phyloP scores from a whole-genome alignment of 1,284 basidiomycete species.

The Coniophora puteana region DNA sequence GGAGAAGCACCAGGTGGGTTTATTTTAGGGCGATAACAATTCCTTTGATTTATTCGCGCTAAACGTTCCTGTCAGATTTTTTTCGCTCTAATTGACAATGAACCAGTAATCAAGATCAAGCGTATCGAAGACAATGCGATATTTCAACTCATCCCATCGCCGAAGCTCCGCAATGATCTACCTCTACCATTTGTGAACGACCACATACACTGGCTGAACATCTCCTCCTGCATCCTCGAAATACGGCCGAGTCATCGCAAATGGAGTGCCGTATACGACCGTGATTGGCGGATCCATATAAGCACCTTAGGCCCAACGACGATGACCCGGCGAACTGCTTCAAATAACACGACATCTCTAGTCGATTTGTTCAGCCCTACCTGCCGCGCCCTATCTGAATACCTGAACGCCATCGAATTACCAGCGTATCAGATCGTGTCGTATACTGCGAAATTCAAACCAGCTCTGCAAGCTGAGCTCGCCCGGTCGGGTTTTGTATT shows the following conservation, averaged over 20 bases:
- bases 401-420: too few species aligned
- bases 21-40: not conserved
- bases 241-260: slow-evolving; percentile 17
- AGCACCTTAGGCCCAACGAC: too few species aligned
- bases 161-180: slow-evolving; percentile 19
- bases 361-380: too few species aligned
- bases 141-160: slow-evolving; percentile 21
- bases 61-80: slow-evolving; percentile 14
- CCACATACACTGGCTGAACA: slow-evolving; percentile 24
- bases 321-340: too few species aligned
- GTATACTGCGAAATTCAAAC: too few species aligned
- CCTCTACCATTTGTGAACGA: slow-evolving; percentile 20
- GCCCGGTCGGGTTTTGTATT: slow-evolving; percentile 39
- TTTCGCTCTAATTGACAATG: slow-evolving; percentile 13
- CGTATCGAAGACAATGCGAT: not conserved
- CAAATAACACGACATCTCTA: too few species aligned
- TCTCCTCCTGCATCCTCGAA: slow-evolving; percentile 17
- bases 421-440: too few species aligned
- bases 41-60: not conserved
- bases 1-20: slow-evolving; percentile 10
- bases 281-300: too few species aligned
- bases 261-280: too few species aligned
- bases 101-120: slow-evolving; percentile 15
- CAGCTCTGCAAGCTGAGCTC: slow-evolving; percentile 27
- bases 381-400: too few species aligned